Percentiles rank a stretch among this genome's conserved stretches.
Conservation (phyloP, 1,284 basidiomycete species). For the Leccinum solheimii region DNA sequence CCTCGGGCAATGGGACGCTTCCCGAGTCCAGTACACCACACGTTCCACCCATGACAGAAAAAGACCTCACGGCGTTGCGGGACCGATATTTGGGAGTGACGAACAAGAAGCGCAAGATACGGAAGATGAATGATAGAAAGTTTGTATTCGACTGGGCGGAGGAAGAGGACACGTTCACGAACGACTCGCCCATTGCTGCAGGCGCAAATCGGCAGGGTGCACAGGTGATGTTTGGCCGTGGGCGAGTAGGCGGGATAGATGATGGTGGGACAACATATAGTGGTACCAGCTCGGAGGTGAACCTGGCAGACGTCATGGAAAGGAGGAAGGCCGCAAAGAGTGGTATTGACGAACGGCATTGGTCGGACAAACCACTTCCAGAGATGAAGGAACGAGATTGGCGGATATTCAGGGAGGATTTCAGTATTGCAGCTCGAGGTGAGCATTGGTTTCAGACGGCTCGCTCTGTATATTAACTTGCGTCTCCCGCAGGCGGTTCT, state of each 20-base stretch:
- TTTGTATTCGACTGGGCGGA: conserved; percentile 99
- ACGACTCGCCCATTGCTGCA: conserved; percentile 62
- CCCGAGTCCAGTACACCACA: conserved; percentile 46
- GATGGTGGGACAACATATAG: conserved; percentile 51
- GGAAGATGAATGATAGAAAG: conserved; percentile 93
- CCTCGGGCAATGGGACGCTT: conserved; percentile 32
- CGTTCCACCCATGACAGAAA: conserved; percentile 71
- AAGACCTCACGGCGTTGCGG: conserved; percentile 75
- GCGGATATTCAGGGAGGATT: conserved; percentile 99
- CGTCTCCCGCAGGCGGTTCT: conserved; percentile 65
- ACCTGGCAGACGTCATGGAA: conserved; percentile 79
- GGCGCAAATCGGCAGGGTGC: conserved; percentile 74
- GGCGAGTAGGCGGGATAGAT: conserved; percentile 83
- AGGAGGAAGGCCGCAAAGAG: conserved; percentile 78
- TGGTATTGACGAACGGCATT: conserved; percentile 90
- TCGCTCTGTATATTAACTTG: neutral
- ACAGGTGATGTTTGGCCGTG: conserved; percentile 84
- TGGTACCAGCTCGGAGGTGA: conserved; percentile 39
- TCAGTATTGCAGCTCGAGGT: conserved; percentile 92
- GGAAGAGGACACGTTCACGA: conserved; percentile 85
- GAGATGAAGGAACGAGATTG: conserved; percentile 99
- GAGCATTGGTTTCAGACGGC: conserved; percentile 16
- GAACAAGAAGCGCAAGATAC: conserved; percentile 89
- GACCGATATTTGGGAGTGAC: conserved; percentile 90
- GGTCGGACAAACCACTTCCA: conserved; percentile 90